Percentiles rank a stretch among this genome's conserved stretches.
phyloP scores from a whole-genome alignment of 2,329 filamentous ascomycete species.

The Colletotrichum orchidophilum region DNA sequence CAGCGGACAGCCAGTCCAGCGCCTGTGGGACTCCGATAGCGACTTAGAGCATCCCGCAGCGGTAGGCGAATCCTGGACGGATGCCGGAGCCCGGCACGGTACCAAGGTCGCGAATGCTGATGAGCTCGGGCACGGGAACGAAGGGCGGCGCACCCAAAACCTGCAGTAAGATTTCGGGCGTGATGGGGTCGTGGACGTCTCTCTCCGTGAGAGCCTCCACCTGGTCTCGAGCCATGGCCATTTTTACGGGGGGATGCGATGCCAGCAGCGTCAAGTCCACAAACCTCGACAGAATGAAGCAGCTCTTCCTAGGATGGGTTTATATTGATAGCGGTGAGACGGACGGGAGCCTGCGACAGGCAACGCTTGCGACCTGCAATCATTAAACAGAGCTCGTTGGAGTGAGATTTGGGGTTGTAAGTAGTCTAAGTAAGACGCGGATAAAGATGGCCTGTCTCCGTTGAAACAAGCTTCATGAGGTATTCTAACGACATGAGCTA shows the following conservation, averaged over 20 bases:
- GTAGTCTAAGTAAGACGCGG: neutral
- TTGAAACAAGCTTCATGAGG: neutral
- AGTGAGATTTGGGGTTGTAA: neutral
- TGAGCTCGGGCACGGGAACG: conserved; percentile 54
- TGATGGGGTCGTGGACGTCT: conserved; percentile 51
- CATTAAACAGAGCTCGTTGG: neutral
- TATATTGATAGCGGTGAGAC: neutral
- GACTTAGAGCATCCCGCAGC: conserved; percentile 54
- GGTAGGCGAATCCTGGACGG: conserved; percentile 53
- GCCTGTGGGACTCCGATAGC: conserved; percentile 42
- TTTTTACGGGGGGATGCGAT: neutral
- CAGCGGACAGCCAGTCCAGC: conserved; percentile 46
- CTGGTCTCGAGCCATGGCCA: neutral
- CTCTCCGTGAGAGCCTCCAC: conserved; percentile 47
- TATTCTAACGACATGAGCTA: neutral
- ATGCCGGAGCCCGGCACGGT: conserved; percentile 52
- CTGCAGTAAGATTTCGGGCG: conserved; percentile 45
- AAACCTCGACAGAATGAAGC: neutral
- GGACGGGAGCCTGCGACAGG: too few relatives aligned
- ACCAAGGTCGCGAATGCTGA: conserved; percentile 63
- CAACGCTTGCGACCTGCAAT: neutral
- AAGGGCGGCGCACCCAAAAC: conserved; percentile 56
- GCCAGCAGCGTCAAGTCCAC: neutral
- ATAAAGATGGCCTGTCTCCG: neutral
- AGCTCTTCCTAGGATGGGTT: neutral